phyloP scores from a whole-genome alignment of 192 early-diverging fungal genomes.

The Coemansia sp. region DNA sequence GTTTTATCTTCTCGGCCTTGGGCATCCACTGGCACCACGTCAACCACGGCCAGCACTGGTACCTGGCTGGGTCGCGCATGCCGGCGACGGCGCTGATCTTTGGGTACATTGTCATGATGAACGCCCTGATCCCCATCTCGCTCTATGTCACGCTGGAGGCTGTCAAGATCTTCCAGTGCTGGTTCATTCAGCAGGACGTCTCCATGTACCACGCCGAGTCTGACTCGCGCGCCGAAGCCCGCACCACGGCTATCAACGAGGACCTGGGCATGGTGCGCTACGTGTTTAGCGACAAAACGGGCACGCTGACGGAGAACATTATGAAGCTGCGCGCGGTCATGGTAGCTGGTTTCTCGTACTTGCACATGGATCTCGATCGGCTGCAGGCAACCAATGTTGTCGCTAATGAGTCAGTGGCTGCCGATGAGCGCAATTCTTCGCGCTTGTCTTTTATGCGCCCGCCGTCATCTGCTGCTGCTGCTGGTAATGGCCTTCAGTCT shows the following conservation, averaged over 20 bases:
- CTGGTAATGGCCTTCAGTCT: constrained; percentile 17
- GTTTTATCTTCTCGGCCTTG: constrained; percentile 58
- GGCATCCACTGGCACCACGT: constrained; percentile 57
- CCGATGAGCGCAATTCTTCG: constrained; percentile 11
- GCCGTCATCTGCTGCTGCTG: constrained; percentile 5
- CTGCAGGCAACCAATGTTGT: constrained; percentile 16
- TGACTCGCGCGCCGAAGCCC: constrained; percentile 74
- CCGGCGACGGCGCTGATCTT: constrained; percentile 53
- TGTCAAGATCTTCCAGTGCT: constrained; percentile 70
- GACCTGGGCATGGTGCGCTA: constrained; percentile 87
- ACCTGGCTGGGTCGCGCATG: constrained; percentile 45
- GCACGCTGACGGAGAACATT: constrained; percentile 85
- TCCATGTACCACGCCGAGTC: constrained; percentile 75
- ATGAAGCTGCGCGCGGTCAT: constrained; percentile 78
- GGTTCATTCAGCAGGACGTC: constrained; percentile 78
- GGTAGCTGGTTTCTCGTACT: constrained; percentile 63
- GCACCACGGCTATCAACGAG: constrained; percentile 82
- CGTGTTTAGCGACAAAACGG: constrained; percentile 91
- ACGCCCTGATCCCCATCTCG: constrained; percentile 86
- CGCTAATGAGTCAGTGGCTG: not conserved
- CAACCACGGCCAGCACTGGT: constrained; percentile 54
- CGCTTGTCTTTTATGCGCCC: constrained; percentile 28
- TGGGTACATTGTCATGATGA: constrained; percentile 79
- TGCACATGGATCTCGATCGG: constrained; percentile 66
- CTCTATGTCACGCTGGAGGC: constrained; percentile 88